These are phyloP conservation scores for Melampsora americana DNA, from an alignment of 1,284 basidiomycete species.

Conservation along the genomic window DNA sequence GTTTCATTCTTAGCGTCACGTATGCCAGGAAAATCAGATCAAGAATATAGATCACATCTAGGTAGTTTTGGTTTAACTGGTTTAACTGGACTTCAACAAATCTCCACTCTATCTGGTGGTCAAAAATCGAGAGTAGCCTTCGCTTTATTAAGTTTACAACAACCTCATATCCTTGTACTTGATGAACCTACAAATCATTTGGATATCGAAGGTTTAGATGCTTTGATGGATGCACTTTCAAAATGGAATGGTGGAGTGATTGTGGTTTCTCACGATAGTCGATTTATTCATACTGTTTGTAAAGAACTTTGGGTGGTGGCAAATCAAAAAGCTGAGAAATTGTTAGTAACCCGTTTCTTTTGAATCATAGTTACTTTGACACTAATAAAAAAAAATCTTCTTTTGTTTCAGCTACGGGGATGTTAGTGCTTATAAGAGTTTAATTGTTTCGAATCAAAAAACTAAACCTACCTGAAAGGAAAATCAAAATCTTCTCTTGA, in stretches of 20 bases:
- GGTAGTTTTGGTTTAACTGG: slow-evolving; percentile 99
- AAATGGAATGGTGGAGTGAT: slow-evolving; percentile 93
- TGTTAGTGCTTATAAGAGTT: slow-evolving; percentile 42
- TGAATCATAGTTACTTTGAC: not conserved
- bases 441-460: slow-evolving; percentile 44
- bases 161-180: slow-evolving; percentile 80
- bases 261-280: slow-evolving; percentile 81
- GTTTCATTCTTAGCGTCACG: slow-evolving; percentile 87
- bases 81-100: slow-evolving; percentile 83
- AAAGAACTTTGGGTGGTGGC: slow-evolving; percentile 48
- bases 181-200: slow-evolving; percentile 96
- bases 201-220: slow-evolving; percentile 72
- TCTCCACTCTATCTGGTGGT: slow-evolving; percentile 67
- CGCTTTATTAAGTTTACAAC: slow-evolving; percentile 79
- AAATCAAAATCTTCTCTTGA: not conserved
- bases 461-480: slow-evolving; percentile 35
- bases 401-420: slow-evolving; percentile 36
- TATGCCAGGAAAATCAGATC: slow-evolving; percentile 92
- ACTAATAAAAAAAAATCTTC: too few species aligned
- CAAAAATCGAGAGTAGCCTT: slow-evolving; percentile 97
- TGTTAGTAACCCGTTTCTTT: slow-evolving; percentile 11
- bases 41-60: slow-evolving; percentile 89
- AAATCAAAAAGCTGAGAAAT: slow-evolving; percentile 43
- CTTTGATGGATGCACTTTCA: slow-evolving; percentile 80
- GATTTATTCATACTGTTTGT: slow-evolving; percentile 51